phyloP scores from a whole-genome alignment of 2,329 filamentous ascomycete genomes.

The Cordyceps militaris region DNA sequence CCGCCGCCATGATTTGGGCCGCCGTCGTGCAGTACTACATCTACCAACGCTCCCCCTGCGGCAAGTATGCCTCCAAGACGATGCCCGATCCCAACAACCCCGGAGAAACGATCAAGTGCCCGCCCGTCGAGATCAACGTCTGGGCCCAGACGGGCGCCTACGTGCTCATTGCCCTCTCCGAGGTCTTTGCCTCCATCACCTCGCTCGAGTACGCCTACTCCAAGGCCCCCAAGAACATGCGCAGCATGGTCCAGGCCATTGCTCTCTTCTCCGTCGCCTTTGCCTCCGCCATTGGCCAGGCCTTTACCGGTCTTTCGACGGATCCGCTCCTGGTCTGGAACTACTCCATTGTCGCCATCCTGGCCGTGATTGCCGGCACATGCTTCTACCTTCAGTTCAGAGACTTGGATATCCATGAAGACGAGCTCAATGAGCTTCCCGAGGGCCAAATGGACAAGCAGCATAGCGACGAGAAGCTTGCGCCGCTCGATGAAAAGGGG shows the following conservation, averaged over 20 bases:
- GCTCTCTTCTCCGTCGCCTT: constrained; percentile 64
- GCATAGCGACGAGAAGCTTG: constrained; percentile 2
- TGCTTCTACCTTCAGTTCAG: constrained; percentile 65
- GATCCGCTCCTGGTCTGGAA: constrained; percentile 70
- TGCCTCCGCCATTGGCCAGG: constrained; percentile 61
- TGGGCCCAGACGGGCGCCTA: constrained; percentile 49
- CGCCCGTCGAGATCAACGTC: constrained; percentile 52
- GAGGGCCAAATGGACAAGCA: constrained; percentile 18
- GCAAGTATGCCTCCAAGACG: constrained; percentile 30
- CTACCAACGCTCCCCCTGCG: constrained; percentile 57
- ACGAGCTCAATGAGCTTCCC: constrained; percentile 55
- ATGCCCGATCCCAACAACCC: constrained; percentile 19
- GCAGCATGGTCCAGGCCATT: constrained; percentile 61
- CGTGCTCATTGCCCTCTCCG: constrained; percentile 41
- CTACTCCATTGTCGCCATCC: constrained; percentile 59
- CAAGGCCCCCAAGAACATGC: constrained; percentile 71
- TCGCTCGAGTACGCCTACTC: constrained; percentile 69
- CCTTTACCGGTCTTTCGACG: constrained; percentile 30
- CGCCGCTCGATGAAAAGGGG: constrained; percentile 2
- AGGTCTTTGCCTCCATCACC: constrained; percentile 45
- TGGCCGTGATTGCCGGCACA: constrained; percentile 54
- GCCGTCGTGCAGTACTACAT: constrained; percentile 51
- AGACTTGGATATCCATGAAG: constrained; percentile 57
- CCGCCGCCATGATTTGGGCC: constrained; percentile 52
- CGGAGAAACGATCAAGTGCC: constrained; percentile 32